Conservation (phyloP, 2,329 filamentous ascomycete species). For the Atkinsonella hypoxylon region DNA sequence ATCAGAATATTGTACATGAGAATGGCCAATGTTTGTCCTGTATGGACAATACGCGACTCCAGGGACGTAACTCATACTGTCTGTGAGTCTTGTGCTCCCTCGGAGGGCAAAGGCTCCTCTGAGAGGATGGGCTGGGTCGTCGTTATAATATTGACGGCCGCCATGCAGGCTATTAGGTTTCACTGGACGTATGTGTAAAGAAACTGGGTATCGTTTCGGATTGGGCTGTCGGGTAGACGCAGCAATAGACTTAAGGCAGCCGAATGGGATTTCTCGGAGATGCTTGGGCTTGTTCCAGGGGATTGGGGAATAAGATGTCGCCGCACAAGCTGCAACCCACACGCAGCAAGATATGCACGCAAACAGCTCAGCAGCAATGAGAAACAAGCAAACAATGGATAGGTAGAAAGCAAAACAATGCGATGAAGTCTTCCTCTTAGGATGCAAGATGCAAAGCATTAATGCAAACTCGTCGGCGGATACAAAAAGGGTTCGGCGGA, state of each 20-base stretch:
- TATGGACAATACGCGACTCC: slow-evolving; percentile 27
- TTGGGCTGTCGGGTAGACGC: slow-evolving; percentile 23
- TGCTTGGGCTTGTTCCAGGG: slow-evolving; percentile 9
- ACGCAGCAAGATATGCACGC: not conserved
- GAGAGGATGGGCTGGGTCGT: slow-evolving; percentile 16
- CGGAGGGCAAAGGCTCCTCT: slow-evolving; percentile 12
- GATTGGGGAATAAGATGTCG: slow-evolving; percentile 5
- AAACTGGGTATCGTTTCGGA: slow-evolving; percentile 10
- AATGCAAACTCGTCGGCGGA: not conserved
- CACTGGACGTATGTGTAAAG: not conserved
- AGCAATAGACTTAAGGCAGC: slow-evolving; percentile 10
- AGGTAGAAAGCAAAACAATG: slow-evolving; percentile 1
- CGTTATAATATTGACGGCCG: slow-evolving; percentile 22
- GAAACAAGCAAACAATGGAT: slow-evolving; percentile 3
- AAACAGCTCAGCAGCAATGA: slow-evolving; percentile 2
- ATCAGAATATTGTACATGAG: slow-evolving; percentile 28
- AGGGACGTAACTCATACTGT: slow-evolving; percentile 31
- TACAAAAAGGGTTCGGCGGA: slow-evolving; percentile 11
- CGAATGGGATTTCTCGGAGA: slow-evolving; percentile 5
- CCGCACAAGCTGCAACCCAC: slow-evolving; percentile 6
- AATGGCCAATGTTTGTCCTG: slow-evolving; percentile 26
- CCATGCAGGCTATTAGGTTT: slow-evolving; percentile 15
- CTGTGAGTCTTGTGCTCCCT: slow-evolving; percentile 15
- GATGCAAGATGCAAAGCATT: slow-evolving; percentile 2
- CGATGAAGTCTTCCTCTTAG: slow-evolving; percentile 9